phyloP scores from a whole-genome alignment of 2,329 filamentous ascomycete genomes.

The Apiospora saccharicola region DNA sequence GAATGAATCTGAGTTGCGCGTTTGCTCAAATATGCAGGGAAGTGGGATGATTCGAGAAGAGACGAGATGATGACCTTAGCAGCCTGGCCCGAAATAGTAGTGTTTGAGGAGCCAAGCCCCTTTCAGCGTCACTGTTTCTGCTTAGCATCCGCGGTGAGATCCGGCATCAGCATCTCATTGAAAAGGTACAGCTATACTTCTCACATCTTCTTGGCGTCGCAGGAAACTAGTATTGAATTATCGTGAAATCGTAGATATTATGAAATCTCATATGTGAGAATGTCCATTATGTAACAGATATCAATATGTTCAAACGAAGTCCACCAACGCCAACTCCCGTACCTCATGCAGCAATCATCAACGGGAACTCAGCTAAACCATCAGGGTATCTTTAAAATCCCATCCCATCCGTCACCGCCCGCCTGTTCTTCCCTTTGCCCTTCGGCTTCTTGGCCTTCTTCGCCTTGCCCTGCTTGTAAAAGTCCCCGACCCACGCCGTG shows the following conservation, averaged over 20 bases:
- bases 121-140: neutral
- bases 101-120: neutral
- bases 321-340: neutral
- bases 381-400: neutral
- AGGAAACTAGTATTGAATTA: neutral
- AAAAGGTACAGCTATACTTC: too few species aligned
- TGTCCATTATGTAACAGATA: neutral
- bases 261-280: neutral
- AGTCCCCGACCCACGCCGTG: slow-evolving; percentile 61
- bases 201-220: neutral
- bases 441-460: neutral
- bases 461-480: slow-evolving; percentile 36
- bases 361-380: neutral
- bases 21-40: neutral
- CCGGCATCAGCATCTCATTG: neutral
- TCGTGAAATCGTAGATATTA: neutral
- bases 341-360: neutral
- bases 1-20: neutral
- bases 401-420: neutral
- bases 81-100: neutral
- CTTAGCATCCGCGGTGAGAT: neutral
- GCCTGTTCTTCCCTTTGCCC: neutral
- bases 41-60: neutral
- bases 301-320: neutral
- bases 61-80: too few species aligned